These are phyloP conservation scores for Diplodia mutila DNA, from an alignment of 2,329 filamentous ascomycete species.

Conservation along the genomic window DNA sequence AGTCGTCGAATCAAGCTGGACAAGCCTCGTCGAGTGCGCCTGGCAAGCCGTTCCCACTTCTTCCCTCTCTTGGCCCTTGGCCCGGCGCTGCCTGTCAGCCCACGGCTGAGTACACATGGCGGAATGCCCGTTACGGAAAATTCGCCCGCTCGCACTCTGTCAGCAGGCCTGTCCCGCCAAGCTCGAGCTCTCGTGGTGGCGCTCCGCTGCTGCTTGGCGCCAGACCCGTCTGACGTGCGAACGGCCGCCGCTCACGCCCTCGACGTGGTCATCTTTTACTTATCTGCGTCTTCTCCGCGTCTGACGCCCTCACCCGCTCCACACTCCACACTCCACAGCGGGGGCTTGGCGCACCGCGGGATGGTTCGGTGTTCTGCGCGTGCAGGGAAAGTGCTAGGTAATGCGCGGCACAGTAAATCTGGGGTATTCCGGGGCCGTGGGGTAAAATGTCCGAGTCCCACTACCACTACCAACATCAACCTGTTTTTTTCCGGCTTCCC, in stretches of 20 bases:
- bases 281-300: neutral
- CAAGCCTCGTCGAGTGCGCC: conserved; percentile 13
- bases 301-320: neutral
- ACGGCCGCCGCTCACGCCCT: neutral
- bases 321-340: neutral
- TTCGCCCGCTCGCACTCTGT: neutral
- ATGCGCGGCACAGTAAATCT: conserved; percentile 26
- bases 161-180: conserved; percentile 16
- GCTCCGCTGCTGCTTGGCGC: conserved; percentile 21
- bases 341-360: neutral
- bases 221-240: neutral
- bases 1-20: conserved; percentile 20
- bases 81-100: conserved; percentile 4
- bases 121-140: neutral
- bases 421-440: conserved; percentile 22
- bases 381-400: conserved; percentile 1
- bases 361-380: neutral
- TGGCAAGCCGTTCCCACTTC: conserved; percentile 20
- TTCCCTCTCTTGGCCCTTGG: conserved; percentile 20
- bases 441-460: conserved; percentile 20
- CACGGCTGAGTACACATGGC: neutral
- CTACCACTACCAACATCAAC: too few species aligned
- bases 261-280: too few species aligned
- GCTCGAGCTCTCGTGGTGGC: neutral
- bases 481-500: neutral